Evolutionary conservation across 2,329 filamentous ascomycete genomes (phyloP), one percentile per base, ranked within the genome.

Genomic region (Aureobasidium sp.): DNA sequence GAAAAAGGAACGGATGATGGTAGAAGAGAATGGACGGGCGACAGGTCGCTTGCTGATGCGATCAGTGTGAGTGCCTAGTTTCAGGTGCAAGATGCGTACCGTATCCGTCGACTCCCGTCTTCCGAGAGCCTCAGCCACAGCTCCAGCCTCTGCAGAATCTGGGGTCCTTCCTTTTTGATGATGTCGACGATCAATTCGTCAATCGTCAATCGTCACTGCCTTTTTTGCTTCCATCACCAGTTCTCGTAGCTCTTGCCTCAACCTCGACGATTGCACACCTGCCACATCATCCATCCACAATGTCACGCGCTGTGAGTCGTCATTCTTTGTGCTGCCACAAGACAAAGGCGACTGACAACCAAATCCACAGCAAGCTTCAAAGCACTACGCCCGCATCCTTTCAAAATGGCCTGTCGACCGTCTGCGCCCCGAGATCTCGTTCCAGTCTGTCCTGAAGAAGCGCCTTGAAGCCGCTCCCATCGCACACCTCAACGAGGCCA

Each of bases 331-430:
- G 7, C 20, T 45, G 36, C 15, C 52, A 36, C 8, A n/a, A 7
- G 37, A 56, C 49, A 45, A 56, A 48, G 42, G 17, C 60, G 27
- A 51, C 60, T 64, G 41, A 60, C 57, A 49, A n/a, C 15, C 31
- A 20, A 31, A 41, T 22, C 11, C 15, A 9, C 58, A 70, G 68
- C 64, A 68, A 64, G 72, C 78, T 67, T 67, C 73, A 67, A 76
- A 76, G 63, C 79, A 82, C 70, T 82, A 82, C 72, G 70, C 76
- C 14, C 79, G 80, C 68, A 74, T 81, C 67, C 71, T 80, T 61
- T 64, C 72, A 62, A 75, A 75, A 69, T 82, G 80, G 80, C 80
- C 80, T 29, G 73, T 73, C 63, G 80, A 82, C 70, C 68, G 71
- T 42, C 76, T 82, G 41, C 79, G 80, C 29, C 80, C 80, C 15